Evolutionary conservation across 257 asterid species (phyloP), one percentile per base, ranked within the genome.

Genomic region (Solanum neorickii): DNA sequence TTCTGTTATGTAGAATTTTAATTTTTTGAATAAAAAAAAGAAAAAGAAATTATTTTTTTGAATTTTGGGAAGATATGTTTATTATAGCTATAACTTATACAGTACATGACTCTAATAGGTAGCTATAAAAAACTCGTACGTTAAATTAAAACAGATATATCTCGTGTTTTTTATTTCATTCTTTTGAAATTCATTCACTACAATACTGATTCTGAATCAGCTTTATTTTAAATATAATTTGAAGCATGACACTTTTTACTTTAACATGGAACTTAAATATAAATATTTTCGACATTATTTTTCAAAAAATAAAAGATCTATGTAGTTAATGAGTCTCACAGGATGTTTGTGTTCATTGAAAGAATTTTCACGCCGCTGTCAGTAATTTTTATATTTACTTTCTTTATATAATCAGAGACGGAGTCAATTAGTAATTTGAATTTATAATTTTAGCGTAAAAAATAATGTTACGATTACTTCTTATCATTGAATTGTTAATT

Each of bases 331-430:
- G 84, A 42, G 60, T 44, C 12, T 2, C 84, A 44, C 62, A 77
- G 83, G 83, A 44, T 77, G 83, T 77, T 76, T 76, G 83, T 13
- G 83, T 11, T 77, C n/a, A 44, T 77, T 13, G 13, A 78, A 78
- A 78, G 25, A 78, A 46, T 8, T 25, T 78, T 44, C 41, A 76
- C 60, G 31, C 29, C 1, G 29, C 60, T 76, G 60, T 41, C 83
- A 41, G n/a, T 41, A 76, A 76, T n/a, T 76, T 41, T 76, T 23
- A 76, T n/a, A 42, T 73, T 76, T 41, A 23, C 13, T 76, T 41
- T 76, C 35, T 9, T 23, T 72, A 65, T 49, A 49, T 15, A 49
- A 49, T 49, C 1, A 49, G 21, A 49, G 9, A 21, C 3, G 21
- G 60, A 49, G 9, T 7, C 0, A 49, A 49, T 9, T 49, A 5